phyloP scores from a whole-genome alignment of 306 rosid genomes.

The Cyamopsis tetragonoloba region DNA sequence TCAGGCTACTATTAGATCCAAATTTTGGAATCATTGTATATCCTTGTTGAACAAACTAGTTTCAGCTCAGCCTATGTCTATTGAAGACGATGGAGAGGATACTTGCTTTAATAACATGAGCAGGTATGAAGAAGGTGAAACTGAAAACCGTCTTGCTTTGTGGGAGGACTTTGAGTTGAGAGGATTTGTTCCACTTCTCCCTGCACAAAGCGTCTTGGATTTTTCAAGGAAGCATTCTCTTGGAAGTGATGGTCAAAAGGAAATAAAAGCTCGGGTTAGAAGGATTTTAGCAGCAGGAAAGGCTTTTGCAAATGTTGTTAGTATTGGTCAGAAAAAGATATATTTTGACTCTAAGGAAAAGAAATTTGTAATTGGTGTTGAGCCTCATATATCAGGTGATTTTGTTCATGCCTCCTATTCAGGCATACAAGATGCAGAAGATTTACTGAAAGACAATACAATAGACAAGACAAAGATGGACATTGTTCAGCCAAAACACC shows the following conservation, averaged over 20 bases:
- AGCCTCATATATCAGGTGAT: constrained; percentile 48
- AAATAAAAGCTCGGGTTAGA: constrained; percentile 57
- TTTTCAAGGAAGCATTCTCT: constrained; percentile 76
- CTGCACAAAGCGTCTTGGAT: constrained; percentile 86
- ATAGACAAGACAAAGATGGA: constrained; percentile 37
- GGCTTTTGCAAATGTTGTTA: constrained; percentile 65
- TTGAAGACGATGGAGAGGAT: constrained; percentile 72
- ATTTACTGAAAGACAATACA: constrained; percentile 40
- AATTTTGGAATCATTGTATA: constrained; percentile 70
- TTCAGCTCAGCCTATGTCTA: constrained; percentile 44
- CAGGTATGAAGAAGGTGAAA: constrained; percentile 86
- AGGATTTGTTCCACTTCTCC: constrained; percentile 89
- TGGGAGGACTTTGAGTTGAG: constrained; percentile 94
- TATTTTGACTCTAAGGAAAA: constrained; percentile 58
- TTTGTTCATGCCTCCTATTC: constrained; percentile 32
- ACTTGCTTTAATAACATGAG: constrained; percentile 82
- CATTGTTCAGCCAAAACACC: constrained; percentile 37
- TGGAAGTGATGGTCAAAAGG: constrained; percentile 77
- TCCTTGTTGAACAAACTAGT: constrained; percentile 70
- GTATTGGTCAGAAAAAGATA: constrained; percentile 58
- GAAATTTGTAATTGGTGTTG: constrained; percentile 62
- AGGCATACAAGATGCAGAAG: constrained; percentile 32
- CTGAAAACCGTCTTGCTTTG: constrained; percentile 84
- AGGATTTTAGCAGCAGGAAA: constrained; percentile 91
- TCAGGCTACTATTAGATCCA: constrained; percentile 61